Conservation (phyloP, 1,139 yeast species). For the Yamadazyma triangularis region DNA sequence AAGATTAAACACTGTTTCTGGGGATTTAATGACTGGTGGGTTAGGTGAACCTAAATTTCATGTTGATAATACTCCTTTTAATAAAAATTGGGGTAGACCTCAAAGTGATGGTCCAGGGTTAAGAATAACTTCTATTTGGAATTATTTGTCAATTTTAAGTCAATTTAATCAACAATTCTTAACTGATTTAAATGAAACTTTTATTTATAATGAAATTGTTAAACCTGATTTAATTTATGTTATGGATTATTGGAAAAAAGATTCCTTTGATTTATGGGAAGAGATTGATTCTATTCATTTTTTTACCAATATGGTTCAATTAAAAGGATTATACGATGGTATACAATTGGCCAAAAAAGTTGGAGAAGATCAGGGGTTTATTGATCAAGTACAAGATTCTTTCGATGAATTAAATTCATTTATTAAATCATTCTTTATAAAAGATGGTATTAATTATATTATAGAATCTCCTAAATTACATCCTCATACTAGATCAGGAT, state of each 20-base stretch:
- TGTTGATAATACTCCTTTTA: constrained; percentile 60
- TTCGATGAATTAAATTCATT: constrained; percentile 33
- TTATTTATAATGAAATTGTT: constrained; percentile 49
- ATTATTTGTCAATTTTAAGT: constrained; percentile 35
- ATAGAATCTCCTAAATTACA: constrained; percentile 63
- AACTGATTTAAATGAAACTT: constrained; percentile 17
- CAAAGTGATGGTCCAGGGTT: constrained; percentile 95
- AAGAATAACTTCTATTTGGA: constrained; percentile 60
- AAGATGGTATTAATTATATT: constrained; percentile 45
- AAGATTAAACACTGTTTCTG: constrained; percentile 64
- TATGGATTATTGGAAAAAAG: constrained; percentile 54
- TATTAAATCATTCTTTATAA: constrained; percentile 34
- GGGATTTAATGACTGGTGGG: constrained; percentile 52
- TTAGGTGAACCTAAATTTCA: constrained; percentile 89
- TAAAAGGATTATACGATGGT: constrained; percentile 64
- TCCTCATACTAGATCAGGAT: constrained; percentile 51
- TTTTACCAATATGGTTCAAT: constrained; percentile 72
- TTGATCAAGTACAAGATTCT: constrained; percentile 16
- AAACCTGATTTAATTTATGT: constrained; percentile 72
- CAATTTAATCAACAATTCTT: constrained; percentile 3
- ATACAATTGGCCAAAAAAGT: constrained; percentile 33
- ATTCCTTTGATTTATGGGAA: constrained; percentile 92
- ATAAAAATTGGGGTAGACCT: constrained; percentile 85
- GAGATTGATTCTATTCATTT: constrained; percentile 73
- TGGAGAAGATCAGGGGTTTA: constrained; percentile 25